A percentile compares a stretch with the other conserved stretches of the same genome.
These are phyloP conservation scores for Dentipellis sp. DNA, from an alignment of 768 basidiomycete species.

Conservation along the genomic window DNA sequence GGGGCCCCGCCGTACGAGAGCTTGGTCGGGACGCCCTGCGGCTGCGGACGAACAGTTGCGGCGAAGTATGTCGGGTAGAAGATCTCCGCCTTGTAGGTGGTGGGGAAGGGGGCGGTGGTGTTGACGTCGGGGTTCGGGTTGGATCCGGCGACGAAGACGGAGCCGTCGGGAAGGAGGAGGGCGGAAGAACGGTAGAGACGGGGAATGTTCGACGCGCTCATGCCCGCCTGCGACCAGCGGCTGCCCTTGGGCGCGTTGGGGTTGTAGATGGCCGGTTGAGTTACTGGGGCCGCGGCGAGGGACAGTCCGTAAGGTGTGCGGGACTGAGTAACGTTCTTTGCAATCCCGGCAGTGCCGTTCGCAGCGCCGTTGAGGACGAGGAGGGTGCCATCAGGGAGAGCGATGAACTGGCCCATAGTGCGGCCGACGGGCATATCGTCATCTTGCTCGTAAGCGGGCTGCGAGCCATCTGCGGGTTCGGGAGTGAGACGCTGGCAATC, in stretches of 20 bases:
- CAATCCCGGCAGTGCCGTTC: constrained; percentile 88
- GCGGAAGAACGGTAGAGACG: constrained; percentile 90
- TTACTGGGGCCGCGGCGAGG: constrained; percentile 72
- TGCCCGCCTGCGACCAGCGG: constrained; percentile 67
- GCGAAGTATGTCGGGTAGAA: constrained; percentile 92
- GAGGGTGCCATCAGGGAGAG: constrained; percentile 67
- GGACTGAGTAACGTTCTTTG: constrained; percentile 32
- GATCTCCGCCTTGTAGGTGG: constrained; percentile 73
- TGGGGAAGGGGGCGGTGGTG: constrained; percentile 50
- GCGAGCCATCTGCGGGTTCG: constrained; percentile 63
- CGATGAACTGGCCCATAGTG: constrained; percentile 90
- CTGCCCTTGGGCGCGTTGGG: constrained; percentile 60
- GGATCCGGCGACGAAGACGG: constrained; percentile 83
- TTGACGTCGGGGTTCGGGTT: constrained; percentile 90
- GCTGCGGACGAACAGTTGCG: constrained; percentile 56
- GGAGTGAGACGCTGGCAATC: constrained; percentile 84
- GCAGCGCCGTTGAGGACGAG: constrained; percentile 73
- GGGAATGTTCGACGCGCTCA: constrained; percentile 55
- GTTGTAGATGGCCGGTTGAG: constrained; percentile 75
- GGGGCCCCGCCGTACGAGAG: constrained; percentile 76
- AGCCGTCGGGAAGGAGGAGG: constrained; percentile 80
- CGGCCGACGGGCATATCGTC: constrained; percentile 68
- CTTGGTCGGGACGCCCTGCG: constrained; percentile 58
- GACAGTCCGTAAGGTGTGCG: constrained; percentile 66
- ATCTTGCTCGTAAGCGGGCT: constrained; percentile 54